Base-by-base conservation (phyloP, 2,329 filamentous ascomycete genomes). In the Sphaerulina musiva region DNA sequence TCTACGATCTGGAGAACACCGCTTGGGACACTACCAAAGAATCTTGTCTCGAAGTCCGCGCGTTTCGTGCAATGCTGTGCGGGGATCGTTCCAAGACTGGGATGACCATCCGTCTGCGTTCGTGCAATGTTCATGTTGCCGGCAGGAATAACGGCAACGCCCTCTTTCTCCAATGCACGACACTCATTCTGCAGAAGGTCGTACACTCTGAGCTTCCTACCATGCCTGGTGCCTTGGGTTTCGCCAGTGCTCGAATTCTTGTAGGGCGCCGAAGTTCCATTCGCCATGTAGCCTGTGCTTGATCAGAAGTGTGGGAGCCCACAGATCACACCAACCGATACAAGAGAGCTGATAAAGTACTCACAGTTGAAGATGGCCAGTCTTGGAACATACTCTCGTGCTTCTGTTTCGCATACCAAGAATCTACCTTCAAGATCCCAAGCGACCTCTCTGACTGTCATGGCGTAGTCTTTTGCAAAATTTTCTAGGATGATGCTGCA, bases 121-220 rank as follows among this genome's bases (percentile, higher is more conserved):
- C 69, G 70, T 4, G 78, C 78, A 20, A 81, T 69, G 50, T 81
- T 81, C 62, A 80, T 69, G 56, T 81, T 78, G 0, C 79, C 77
- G 0, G 75, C 74, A 0, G 82, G 62, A 2, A 81, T 62, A 1
- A 80, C 71, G 4, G 67, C 41, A 55, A 17, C 14, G 14, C 14
- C 14, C 14, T 69, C 51, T 1, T 47, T 17, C 59, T 79, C 72
- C 5, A 79, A 65, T 2, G 48, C 46, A 6, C 71, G 63, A 20
- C 72, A 74, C 57, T 81, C 76, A 14, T 70, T 63, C 45, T 75
- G 69, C 36, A 81, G 69, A 1, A 71, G 64, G 2, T 62, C 57
- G 55, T 81, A 77, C 36, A 80, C 75, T 4, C 68, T 64, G 1
- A 76, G 65, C 62, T 81, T 81, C 31, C 74, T 70, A 51, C 78